Evolutionary conservation across 179 eudicot genomes (phyloP).

Genomic region (Silene noctiflora): DNA sequence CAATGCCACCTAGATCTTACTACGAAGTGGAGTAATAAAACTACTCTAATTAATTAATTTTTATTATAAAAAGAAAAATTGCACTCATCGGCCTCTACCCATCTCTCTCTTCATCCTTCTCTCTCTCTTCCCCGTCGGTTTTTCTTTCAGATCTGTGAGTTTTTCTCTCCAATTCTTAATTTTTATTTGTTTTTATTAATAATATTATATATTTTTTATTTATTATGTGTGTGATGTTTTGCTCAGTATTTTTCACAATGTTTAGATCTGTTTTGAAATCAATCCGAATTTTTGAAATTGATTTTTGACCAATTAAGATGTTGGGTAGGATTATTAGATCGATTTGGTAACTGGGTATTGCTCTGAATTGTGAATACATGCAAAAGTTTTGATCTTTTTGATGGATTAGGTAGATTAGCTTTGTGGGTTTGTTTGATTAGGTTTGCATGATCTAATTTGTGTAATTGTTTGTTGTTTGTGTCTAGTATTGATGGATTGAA

Average conservation of each 20-base stretch:
- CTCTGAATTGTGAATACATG: background rate
- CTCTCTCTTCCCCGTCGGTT: background rate
- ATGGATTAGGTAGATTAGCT: background rate
- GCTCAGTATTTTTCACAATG: background rate
- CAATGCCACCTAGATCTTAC: background rate
- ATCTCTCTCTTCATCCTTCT: background rate
- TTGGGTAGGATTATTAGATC: background rate
- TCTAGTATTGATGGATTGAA: background rate
- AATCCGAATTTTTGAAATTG: background rate
- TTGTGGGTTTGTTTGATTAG: background rate
- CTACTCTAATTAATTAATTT: background rate
- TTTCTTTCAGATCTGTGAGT: background rate
- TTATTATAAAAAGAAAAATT: background rate
- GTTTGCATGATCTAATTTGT: background rate
- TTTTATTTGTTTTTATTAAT: background rate
- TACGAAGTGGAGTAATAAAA: background rate
- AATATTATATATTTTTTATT: background rate
- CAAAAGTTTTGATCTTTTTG: background rate
- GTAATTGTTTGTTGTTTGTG: background rate
- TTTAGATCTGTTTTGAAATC: background rate
- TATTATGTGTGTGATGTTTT: background rate
- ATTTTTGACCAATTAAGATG: background rate
- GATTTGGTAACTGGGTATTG: background rate
- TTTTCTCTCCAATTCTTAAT: background rate
- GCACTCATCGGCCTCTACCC: background rate